Evolutionary conservation across 2,329 filamentous ascomycete genomes (phyloP).

Genomic region (Phaeosphaeriaceae sp.): DNA sequence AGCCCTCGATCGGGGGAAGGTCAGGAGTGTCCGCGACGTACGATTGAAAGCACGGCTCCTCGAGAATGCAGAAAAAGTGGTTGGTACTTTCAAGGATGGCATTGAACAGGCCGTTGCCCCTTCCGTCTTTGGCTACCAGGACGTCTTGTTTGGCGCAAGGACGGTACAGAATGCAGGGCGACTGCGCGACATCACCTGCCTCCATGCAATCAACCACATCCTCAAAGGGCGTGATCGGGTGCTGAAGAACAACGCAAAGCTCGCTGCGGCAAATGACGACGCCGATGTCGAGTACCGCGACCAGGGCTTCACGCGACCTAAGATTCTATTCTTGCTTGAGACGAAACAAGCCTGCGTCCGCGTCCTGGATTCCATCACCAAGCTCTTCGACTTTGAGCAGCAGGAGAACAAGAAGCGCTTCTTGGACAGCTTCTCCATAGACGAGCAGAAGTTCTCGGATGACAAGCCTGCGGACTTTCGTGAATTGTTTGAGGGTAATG

Average conservation of each 20-base stretch:
- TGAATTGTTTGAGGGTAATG: slow-evolving; percentile 90
- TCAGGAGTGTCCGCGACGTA: slow-evolving; percentile 35
- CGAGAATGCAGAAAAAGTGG: slow-evolving; percentile 35
- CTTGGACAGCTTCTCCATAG: slow-evolving; percentile 78
- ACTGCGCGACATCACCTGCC: slow-evolving; percentile 74
- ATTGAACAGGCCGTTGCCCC: slow-evolving; percentile 72
- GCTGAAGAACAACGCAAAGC: slow-evolving; percentile 86
- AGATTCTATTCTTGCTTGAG: slow-evolving; percentile 87
- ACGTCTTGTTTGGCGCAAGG: slow-evolving; percentile 78
- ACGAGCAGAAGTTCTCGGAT: slow-evolving; percentile 71
- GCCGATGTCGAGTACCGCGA: slow-evolving; percentile 78
- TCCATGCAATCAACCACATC: slow-evolving; percentile 91
- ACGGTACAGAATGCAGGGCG: slow-evolving; percentile 71
- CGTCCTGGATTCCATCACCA: slow-evolving; percentile 77
- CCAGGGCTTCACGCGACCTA: slow-evolving; percentile 94
- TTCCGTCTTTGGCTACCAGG: slow-evolving; percentile 81
- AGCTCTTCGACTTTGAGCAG: slow-evolving; percentile 81
- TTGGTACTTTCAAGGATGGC: slow-evolving; percentile 60
- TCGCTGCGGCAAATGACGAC: slow-evolving; percentile 70
- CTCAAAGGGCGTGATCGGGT: slow-evolving; percentile 92
- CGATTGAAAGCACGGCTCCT: slow-evolving; percentile 43
- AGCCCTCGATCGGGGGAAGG: slow-evolving; percentile 21
- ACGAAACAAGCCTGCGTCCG: slow-evolving; percentile 86
- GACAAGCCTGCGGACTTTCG: slow-evolving; percentile 86
- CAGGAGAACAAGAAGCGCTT: slow-evolving; percentile 96